A percentile compares a stretch with the other conserved stretches of the same genome.
Conservation (phyloP, 2,329 filamentous ascomycete genomes). For the Penicillium verrucosum region DNA sequence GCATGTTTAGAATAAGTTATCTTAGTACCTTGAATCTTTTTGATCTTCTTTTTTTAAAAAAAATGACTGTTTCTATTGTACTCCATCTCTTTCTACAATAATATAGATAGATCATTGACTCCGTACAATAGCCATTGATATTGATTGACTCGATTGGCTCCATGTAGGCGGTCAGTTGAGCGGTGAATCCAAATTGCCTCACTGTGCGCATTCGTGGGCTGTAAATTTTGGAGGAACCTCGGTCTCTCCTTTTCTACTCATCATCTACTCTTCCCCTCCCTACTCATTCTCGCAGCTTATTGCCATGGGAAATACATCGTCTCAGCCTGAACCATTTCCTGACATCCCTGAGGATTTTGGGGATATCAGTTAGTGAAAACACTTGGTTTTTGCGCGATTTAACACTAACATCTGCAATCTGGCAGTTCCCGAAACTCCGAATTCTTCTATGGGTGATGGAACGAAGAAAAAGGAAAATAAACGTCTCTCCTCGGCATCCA, state of each 20-base stretch:
- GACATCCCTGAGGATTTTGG: not conserved
- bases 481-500: not conserved
- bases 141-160: not conserved
- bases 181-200: not conserved
- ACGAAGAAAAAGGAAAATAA: slow-evolving; percentile 12
- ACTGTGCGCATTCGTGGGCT: not conserved
- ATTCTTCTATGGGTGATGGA: not conserved
- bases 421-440: slow-evolving; percentile 7
- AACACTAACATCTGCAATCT: not conserved
- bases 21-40: not conserved
- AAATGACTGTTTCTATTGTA: not conserved
- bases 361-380: not conserved
- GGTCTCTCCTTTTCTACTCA: not conserved
- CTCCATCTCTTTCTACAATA: not conserved
- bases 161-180: not conserved
- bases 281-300: not conserved
- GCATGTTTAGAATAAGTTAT: not conserved
- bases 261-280: not conserved
- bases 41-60: not conserved
- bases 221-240: slow-evolving; percentile 4
- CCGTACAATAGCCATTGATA: not conserved
- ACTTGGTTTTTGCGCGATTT: not conserved
- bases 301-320: slow-evolving; percentile 5
- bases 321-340: not conserved
- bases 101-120: not conserved